Conservation (phyloP, 352 stramenopile species). For the Thalassiosira ordinaria region DNA sequence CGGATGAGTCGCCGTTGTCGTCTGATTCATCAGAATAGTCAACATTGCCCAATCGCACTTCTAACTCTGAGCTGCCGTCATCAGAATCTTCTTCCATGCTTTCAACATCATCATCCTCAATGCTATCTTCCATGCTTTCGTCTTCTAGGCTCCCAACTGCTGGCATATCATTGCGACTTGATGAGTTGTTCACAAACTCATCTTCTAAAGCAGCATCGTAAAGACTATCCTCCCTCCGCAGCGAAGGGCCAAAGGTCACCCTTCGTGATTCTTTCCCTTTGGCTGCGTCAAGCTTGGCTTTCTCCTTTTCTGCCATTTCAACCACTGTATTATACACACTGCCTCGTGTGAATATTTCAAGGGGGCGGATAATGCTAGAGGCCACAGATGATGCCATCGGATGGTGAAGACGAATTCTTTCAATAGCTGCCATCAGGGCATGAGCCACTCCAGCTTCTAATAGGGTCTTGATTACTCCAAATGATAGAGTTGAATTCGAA, state of each 20-base stretch:
- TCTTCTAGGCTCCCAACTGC: slow-evolving; percentile 15
- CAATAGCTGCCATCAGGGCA: slow-evolving; percentile 75
- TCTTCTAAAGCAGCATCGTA: slow-evolving; percentile 73
- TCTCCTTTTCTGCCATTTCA: slow-evolving; percentile 75
- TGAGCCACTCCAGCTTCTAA: slow-evolving; percentile 77
- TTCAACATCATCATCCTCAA: slow-evolving; percentile 43
- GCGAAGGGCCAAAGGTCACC: slow-evolving; percentile 53
- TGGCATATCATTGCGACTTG: slow-evolving; percentile 21
- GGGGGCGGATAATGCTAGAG: slow-evolving; percentile 72
- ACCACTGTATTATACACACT: slow-evolving; percentile 71
- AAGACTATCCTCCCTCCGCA: slow-evolving; percentile 57
- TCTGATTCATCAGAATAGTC: slow-evolving; percentile 33
- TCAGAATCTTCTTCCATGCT: slow-evolving; percentile 55
- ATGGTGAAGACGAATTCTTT: slow-evolving; percentile 78
- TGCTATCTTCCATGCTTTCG: slow-evolving; percentile 28
- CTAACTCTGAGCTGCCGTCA: slow-evolving; percentile 41
- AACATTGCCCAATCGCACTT: slow-evolving; percentile 50
- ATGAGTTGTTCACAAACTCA: slow-evolving; percentile 56
- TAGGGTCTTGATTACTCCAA: slow-evolving; percentile 84
- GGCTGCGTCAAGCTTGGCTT: slow-evolving; percentile 33
- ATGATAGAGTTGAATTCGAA: slow-evolving; percentile 67
- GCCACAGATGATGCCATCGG: slow-evolving; percentile 68
- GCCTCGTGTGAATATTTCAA: slow-evolving; percentile 83
- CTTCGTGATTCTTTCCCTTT: slow-evolving; percentile 54
- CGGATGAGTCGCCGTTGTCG: slow-evolving; percentile 18